Base-by-base conservation (phyloP, 1,139 yeast species). In the Pichia terricola region DNA sequence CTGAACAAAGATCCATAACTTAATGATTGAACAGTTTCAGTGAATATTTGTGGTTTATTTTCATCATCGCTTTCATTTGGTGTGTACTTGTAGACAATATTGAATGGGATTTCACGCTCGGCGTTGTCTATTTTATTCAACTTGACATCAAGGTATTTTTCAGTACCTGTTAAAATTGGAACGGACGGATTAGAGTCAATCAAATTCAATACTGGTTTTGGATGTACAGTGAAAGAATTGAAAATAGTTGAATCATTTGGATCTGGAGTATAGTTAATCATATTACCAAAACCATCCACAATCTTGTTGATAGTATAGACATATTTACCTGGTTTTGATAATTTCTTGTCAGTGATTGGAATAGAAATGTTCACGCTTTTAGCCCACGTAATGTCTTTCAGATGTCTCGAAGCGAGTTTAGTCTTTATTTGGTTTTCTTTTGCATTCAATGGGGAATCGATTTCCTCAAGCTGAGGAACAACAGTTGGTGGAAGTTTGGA, bases 231-330 rank as follows among this genome's bases (percentile, higher is more conserved):
- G 49, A 83, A 73, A n/a, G 69, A 68, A 52, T 75, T 75, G 22
- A 79, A 69, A 42, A 73, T 77, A 40, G 68, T 60, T 38, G 69
- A 69, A 39, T 63, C 67, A 3, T 75, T 68, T 9, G 69, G 61
- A 30, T 58, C 61, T 22, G 66, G 66, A 27, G 60, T 71, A 53
- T 79, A 86, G 45, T 74, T 71, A 45, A 79, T 74, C 2, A 65
- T 53, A 54, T 85, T 85, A 0, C 96, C 96, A 49, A 86, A 68
- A 1, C 82, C 83, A 62, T 89, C 96, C 8, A 72, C 71, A 5
- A 88, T 73, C 49, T 76, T 77, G 38, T 77, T 75, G 38, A 89
- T 70, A 41, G 77, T 77, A 56, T 84, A 87, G 35, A 75, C 71
- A 60, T 85, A 72, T 26, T 65, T 66, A 11, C 95, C 95, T 5